Conservation (phyloP, 495 filamentous ascomycete species). For the Trichoderma gamsii region DNA sequence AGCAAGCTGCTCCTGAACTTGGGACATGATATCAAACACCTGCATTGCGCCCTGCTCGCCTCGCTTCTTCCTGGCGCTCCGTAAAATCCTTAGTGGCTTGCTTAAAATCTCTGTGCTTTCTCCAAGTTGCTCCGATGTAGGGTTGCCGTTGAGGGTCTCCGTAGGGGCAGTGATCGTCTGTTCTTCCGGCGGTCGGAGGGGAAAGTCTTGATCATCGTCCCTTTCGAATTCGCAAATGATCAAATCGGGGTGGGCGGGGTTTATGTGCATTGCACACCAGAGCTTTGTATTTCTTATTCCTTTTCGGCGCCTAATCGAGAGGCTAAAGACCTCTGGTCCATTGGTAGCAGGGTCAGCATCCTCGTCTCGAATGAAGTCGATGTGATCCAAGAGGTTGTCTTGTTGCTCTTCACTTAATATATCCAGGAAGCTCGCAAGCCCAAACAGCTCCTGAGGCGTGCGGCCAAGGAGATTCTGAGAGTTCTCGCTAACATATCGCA, state of each 20-base stretch:
- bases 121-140: slow-evolving; percentile 63
- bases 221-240: slow-evolving; percentile 90
- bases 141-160: slow-evolving; percentile 65
- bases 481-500: slow-evolving; percentile 85
- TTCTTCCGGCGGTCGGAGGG: slow-evolving; percentile 56
- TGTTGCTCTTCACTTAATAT: slow-evolving; percentile 77
- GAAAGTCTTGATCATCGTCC: slow-evolving; percentile 71
- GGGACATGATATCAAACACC: slow-evolving; percentile 87
- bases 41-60: slow-evolving; percentile 90
- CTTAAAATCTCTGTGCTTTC: slow-evolving; percentile 69
- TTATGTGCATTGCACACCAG: slow-evolving; percentile 86
- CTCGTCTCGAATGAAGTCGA: slow-evolving; percentile 81
- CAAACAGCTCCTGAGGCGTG: slow-evolving; percentile 71
- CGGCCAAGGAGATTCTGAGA: slow-evolving; percentile 71
- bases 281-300: slow-evolving; percentile 50
- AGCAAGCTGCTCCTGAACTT: slow-evolving; percentile 73
- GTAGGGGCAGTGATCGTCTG: slow-evolving; percentile 49
- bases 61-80: slow-evolving; percentile 67
- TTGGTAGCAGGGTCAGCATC: slow-evolving; percentile 63
- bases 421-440: slow-evolving; percentile 66
- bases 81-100: slow-evolving; percentile 70
- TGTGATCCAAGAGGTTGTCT: slow-evolving; percentile 75
- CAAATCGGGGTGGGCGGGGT: slow-evolving; percentile 55
- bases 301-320: slow-evolving; percentile 56
- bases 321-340: slow-evolving; percentile 81